Conservation (phyloP, 2,329 filamentous ascomycete genomes). For the Nothopassalora personata region DNA sequence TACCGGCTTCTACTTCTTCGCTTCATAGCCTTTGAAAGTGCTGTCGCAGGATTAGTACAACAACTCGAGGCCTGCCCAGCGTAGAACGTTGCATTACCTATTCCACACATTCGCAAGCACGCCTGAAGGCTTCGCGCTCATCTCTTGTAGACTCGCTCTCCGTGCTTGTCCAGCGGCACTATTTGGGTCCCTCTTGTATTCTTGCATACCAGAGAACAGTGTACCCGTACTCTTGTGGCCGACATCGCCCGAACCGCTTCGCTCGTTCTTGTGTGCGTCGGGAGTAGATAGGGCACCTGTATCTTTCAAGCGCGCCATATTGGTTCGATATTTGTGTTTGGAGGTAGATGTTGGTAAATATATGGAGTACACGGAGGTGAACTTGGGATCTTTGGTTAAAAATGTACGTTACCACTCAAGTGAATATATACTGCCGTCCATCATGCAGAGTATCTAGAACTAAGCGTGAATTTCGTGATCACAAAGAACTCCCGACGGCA, state of each 20-base stretch:
- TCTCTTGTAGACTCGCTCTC: slow-evolving; percentile 1
- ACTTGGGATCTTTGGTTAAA: no score
- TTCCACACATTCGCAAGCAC: slow-evolving; percentile 4
- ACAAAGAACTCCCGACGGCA: background rate
- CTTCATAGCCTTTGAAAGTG: background rate
- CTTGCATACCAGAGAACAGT: slow-evolving; percentile 4
- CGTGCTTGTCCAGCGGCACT: background rate
- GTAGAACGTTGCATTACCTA: background rate
- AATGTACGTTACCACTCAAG: no score
- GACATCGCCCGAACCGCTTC: background rate
- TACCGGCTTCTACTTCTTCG: background rate
- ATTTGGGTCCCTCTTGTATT: slow-evolving; percentile 2
- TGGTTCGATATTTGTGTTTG: background rate
- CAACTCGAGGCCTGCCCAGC: no score
- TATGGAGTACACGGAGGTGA: no score
- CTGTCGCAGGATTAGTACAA: background rate
- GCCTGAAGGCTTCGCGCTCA: background rate
- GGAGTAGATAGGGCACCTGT: background rate
- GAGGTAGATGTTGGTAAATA: no score
- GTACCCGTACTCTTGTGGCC: background rate
- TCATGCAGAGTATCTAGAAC: background rate
- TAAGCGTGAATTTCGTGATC: background rate
- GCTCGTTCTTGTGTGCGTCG: background rate
- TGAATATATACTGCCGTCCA: background rate
- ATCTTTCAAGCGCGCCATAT: background rate